Evolutionary conservation across 768 basidiomycete genomes (phyloP).

Genomic region (Gautieria morchelliformis): DNA sequence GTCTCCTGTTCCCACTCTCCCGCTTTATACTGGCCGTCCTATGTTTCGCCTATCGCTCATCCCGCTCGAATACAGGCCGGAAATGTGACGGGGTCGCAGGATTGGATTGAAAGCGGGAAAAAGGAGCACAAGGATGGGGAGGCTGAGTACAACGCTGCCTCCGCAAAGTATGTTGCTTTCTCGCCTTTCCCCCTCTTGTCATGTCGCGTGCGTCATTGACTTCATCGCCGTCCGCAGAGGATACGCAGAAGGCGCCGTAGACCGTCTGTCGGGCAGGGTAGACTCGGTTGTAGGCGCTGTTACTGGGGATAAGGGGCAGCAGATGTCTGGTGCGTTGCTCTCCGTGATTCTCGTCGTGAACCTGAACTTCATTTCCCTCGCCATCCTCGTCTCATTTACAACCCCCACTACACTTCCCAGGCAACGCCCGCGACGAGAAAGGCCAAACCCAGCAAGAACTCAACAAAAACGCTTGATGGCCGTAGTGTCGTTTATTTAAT

Average conservation of each 20-base stretch:
- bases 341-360: background rate
- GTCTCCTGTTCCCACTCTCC: background rate
- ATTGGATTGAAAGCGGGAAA: conserved; percentile 36
- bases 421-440: conserved; percentile 45
- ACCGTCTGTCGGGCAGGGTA: conserved; percentile 39
- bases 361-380: too few species aligned
- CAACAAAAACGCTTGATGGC: conserved; percentile 27
- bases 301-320: conserved; percentile 44
- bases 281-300: conserved; percentile 46
- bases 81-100: conserved; percentile 31
- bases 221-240: conserved; percentile 29
- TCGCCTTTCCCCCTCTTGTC: background rate
- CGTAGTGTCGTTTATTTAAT: too few species aligned
- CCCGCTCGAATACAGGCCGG: conserved; percentile 20
- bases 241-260: conserved; percentile 38
- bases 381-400: too few species aligned
- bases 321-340: conserved; percentile 31
- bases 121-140: conserved; percentile 43
- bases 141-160: conserved; percentile 28
- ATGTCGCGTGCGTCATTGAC: too few species aligned
- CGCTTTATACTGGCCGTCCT: background rate
- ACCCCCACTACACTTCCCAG: conserved; percentile 12
- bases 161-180: conserved; percentile 4
- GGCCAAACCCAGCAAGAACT: conserved; percentile 43
- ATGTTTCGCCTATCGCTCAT: background rate